A percentile compares a stretch with the other conserved stretches of the same genome.
Conservation (phyloP, 352 stramenopile genomes). For the Hyaloperonospora brassicae region DNA sequence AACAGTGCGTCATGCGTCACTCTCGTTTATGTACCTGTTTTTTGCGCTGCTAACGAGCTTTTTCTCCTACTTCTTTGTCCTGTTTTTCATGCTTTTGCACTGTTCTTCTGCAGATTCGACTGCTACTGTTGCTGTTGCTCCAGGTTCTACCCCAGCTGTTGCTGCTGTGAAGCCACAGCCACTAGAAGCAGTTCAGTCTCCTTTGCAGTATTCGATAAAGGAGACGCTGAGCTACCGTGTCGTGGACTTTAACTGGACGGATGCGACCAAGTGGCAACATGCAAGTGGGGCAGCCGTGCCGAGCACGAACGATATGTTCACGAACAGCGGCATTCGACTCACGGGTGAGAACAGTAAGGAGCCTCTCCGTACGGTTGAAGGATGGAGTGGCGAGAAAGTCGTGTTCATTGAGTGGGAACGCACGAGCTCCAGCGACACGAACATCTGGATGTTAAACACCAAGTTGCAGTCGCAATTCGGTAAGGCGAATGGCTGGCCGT, state of each 20-base stretch:
- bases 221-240: constrained; percentile 37
- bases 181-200: constrained; percentile 11
- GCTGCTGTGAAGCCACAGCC: no score
- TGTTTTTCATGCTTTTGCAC: no score
- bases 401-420: constrained; percentile 66
- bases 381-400: constrained; percentile 66
- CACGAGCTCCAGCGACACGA: constrained; percentile 55
- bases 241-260: constrained; percentile 62
- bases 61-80: no score
- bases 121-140: constrained; percentile 5
- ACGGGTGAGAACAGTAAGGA: constrained; percentile 41
- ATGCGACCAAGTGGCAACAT: constrained; percentile 58
- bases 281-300: constrained; percentile 29
- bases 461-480: constrained; percentile 60
- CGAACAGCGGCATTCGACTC: constrained; percentile 43
- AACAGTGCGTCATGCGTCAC: no score
- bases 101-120: constrained; percentile 14
- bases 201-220: constrained; percentile 19
- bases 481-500: constrained; percentile 51
- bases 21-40: no score
- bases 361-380: constrained; percentile 52
- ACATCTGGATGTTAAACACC: constrained; percentile 83
- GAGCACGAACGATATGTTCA: constrained; percentile 30
- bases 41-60: no score
- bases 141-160: constrained; percentile 6